Conservation (phyloP, 192 early-diverging fungal species). For the Gryganskiella cystojenkinii region DNA sequence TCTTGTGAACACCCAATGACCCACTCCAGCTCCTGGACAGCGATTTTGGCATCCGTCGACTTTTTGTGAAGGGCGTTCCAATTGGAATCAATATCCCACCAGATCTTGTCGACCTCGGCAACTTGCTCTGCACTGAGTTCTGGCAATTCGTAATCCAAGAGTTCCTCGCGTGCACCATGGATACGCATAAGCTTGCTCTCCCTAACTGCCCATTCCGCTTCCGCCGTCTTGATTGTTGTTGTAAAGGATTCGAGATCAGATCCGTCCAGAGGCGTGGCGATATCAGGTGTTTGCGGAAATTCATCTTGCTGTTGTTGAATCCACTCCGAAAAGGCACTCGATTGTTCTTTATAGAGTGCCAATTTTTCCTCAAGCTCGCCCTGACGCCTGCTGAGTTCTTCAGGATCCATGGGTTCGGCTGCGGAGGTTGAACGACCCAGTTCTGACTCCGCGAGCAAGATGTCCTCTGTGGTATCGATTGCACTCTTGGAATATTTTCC, state of each 20-base stretch:
- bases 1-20: constrained; percentile 44
- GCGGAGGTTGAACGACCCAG: not conserved
- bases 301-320: constrained; percentile 8
- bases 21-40: constrained; percentile 43
- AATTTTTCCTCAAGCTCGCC: constrained; percentile 29
- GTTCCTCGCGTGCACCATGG: constrained; percentile 30
- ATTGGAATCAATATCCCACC: constrained; percentile 24
- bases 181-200: constrained; percentile 12
- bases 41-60: constrained; percentile 13
- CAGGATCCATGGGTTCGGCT: constrained; percentile 34
- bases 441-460: not conserved
- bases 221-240: constrained; percentile 5
- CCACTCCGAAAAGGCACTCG: constrained; percentile 13
- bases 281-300: constrained; percentile 41
- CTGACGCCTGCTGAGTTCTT: constrained; percentile 29
- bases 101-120: constrained; percentile 26
- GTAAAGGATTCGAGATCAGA: constrained; percentile 37
- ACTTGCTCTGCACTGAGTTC: constrained; percentile 33
- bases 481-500: not conserved
- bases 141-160: constrained; percentile 38
- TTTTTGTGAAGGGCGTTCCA: constrained; percentile 21
- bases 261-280: constrained; percentile 11
- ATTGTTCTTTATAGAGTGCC: constrained; percentile 3
- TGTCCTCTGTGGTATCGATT: not conserved
- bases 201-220: constrained; percentile 10